A percentile compares a stretch with the other conserved stretches of the same genome.
These are phyloP conservation scores for Amoebophrya sp. DNA, from an alignment of 169 alveolate species.

Conservation along the genomic window DNA sequence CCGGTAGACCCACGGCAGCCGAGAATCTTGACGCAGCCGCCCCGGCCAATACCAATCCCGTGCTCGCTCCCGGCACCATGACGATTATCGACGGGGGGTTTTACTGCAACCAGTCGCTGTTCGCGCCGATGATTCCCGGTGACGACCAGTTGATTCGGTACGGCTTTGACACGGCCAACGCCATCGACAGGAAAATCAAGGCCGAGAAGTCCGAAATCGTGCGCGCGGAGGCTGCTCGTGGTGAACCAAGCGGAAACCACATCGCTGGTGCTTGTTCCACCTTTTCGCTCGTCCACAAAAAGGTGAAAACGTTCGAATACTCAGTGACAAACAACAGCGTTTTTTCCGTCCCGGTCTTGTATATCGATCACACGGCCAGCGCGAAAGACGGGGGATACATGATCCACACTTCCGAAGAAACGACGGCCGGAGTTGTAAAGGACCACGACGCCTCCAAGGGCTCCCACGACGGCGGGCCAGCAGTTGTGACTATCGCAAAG, in stretches of 20 bases:
- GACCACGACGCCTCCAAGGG: too few species aligned
- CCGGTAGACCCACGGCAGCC: too few species aligned
- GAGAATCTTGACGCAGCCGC: too few species aligned
- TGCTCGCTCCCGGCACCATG: neutral
- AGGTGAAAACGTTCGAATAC: neutral
- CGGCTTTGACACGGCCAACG: neutral
- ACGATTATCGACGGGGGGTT: neutral
- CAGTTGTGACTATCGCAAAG: neutral
- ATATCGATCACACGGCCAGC: neutral
- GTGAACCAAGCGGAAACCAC: neutral
- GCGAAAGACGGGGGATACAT: neutral
- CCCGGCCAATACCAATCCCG: too few species aligned
- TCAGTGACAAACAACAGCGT: neutral
- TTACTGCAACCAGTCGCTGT: neutral
- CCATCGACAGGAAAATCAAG: neutral
- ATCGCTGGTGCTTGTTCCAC: neutral
- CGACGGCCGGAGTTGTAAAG: too few species aligned
- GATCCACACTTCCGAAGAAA: too few species aligned
- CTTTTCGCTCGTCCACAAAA: neutral
- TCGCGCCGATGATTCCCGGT: neutral
- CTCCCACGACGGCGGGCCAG: too few species aligned
- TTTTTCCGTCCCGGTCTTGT: neutral
- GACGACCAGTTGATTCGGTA: neutral
- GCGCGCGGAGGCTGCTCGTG: too few species aligned
- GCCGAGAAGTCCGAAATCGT: neutral